Conservation (phyloP, 257 asterid species). For the Marsdenia floribunda region DNA sequence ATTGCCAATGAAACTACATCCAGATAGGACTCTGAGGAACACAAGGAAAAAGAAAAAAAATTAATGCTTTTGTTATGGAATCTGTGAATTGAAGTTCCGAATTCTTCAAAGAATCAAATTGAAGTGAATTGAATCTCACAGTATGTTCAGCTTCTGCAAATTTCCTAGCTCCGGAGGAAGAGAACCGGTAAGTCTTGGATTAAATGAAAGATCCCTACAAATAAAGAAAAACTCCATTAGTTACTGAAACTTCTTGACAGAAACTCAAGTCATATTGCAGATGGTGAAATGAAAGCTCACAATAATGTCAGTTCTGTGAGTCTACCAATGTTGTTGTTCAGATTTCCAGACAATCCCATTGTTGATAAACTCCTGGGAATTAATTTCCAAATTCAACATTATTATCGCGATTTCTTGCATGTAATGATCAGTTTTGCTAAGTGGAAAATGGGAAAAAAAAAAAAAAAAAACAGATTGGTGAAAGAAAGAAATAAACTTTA, state of each 20-base stretch:
- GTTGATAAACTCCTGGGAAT: slow-evolving; percentile 51
- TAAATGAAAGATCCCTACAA: slow-evolving; percentile 81
- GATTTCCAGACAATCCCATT: slow-evolving; percentile 59
- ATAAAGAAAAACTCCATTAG: neutral
- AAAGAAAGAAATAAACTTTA: neutral
- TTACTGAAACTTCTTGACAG: no score
- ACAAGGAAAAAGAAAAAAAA: neutral
- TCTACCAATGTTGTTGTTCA: slow-evolving; percentile 67
- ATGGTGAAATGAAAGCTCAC: slow-evolving; percentile 39
- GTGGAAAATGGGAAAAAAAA: no score
- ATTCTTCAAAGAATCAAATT: no score
- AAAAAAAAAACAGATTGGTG: neutral
- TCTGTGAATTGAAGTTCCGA: no score
- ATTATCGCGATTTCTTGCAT: neutral
- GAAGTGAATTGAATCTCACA: slow-evolving; percentile 46
- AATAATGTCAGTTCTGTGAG: slow-evolving; percentile 61
- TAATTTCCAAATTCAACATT: no score
- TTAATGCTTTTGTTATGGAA: neutral
- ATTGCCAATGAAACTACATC: slow-evolving; percentile 67
- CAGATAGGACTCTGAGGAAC: slow-evolving; percentile 68
- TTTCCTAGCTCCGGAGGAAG: slow-evolving; percentile 70
- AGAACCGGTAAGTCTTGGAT: slow-evolving; percentile 66
- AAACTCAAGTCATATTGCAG: neutral
- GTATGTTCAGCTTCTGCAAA: slow-evolving; percentile 57
- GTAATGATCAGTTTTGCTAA: neutral